These are phyloP conservation scores for Schizosaccharomyces octosporus DNA, from an alignment of 805 yeast genomes.

Conservation along the genomic window DNA sequence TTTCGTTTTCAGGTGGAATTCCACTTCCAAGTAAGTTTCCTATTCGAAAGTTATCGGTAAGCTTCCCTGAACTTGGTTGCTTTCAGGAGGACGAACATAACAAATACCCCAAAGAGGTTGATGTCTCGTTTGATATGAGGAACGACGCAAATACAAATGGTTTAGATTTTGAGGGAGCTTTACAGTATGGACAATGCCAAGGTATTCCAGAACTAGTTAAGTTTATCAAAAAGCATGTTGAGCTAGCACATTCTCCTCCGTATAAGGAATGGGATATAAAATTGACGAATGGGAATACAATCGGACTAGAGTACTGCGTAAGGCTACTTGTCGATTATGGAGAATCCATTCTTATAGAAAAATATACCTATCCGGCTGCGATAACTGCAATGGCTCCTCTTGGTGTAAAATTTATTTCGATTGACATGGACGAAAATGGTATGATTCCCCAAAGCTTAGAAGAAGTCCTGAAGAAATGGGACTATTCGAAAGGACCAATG, in stretches of 20 bases:
- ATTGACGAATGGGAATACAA: constrained; percentile 67
- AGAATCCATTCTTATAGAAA: constrained; percentile 51
- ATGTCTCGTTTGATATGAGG: constrained; percentile 18
- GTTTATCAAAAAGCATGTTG: constrained; percentile 49
- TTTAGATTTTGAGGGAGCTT: constrained; percentile 53
- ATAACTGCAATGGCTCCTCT: constrained; percentile 41
- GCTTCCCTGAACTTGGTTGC: constrained; percentile 15
- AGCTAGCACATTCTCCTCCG: constrained; percentile 15
- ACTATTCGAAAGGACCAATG: constrained; percentile 25
- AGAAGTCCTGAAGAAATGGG: constrained; percentile 36
- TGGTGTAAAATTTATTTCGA: constrained; percentile 38
- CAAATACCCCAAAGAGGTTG: constrained; percentile 6
- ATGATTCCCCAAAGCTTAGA: constrained; percentile 34
- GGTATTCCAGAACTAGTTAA: constrained; percentile 51
- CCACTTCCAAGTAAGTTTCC: constrained; percentile 84
- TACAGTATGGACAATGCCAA: constrained; percentile 72
- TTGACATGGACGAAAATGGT: constrained; percentile 39
- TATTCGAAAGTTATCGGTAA: constrained; percentile 49
- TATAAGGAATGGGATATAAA: constrained; percentile 38
- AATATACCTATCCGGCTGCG: constrained; percentile 51
- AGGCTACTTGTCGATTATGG: constrained; percentile 49
- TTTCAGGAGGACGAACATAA: constrained; percentile 1
- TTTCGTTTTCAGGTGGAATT: constrained; percentile 86
- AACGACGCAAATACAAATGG: constrained; percentile 26
- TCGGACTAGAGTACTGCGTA: constrained; percentile 61